Percentiles rank a stretch among this genome's conserved stretches.
These are phyloP conservation scores for Naematelia aurantialba DNA, from an alignment of 768 basidiomycete species.

Conservation along the genomic window DNA sequence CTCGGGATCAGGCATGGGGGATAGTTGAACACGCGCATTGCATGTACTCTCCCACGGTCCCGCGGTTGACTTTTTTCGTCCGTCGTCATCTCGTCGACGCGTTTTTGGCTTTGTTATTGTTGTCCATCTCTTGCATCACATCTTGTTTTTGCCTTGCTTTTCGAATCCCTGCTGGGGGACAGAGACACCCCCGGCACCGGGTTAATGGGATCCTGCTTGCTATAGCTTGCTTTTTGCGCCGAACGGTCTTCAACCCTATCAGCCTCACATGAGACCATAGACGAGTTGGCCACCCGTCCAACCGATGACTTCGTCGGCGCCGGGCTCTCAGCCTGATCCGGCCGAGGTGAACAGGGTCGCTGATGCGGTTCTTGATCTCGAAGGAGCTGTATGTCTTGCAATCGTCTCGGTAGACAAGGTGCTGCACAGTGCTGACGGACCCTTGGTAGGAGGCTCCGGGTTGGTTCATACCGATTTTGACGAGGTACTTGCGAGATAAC, in stretches of 20 bases:
- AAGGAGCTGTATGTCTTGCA: not conserved
- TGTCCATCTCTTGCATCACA: not conserved
- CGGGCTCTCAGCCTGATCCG: not conserved
- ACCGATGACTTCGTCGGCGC: not conserved
- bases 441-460: not conserved
- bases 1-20: too few relatives aligned
- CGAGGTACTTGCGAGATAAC: not conserved
- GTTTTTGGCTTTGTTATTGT: not conserved
- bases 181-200: not conserved
- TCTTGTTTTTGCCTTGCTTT: not conserved
- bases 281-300: not conserved
- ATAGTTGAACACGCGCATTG: too few relatives aligned
- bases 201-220: too few relatives aligned
- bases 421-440: not conserved
- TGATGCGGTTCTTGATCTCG: not conserved
- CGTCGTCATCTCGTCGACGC: not conserved
- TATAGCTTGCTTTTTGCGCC: too few relatives aligned
- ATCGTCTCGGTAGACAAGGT: too few relatives aligned
- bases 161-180: not conserved
- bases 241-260: too few relatives aligned
- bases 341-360: not conserved
- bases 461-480: not conserved
- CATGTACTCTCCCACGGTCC: constrained; percentile 3
- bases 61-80: constrained; percentile 2
- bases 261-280: too few relatives aligned